A percentile compares a stretch with the other conserved stretches of the same genome.
These are phyloP conservation scores for Thielaviopsis populi DNA, from an alignment of 2,329 filamentous ascomycete species.

Conservation along the genomic window DNA sequence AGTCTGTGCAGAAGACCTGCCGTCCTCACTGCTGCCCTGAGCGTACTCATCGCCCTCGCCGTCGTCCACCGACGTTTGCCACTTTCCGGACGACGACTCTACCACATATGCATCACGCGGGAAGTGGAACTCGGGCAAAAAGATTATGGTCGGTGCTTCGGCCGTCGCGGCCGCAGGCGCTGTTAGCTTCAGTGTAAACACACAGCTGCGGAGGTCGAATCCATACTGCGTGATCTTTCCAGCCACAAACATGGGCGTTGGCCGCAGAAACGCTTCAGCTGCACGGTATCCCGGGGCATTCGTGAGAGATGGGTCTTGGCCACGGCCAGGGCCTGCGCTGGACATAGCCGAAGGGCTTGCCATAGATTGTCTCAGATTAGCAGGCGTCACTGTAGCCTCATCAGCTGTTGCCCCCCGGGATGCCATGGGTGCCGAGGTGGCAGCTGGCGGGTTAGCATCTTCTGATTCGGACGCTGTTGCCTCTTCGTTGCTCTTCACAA, in stretches of 20 bases:
- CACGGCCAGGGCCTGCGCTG: slow-evolving; percentile 20
- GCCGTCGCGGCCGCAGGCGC: slow-evolving; percentile 35
- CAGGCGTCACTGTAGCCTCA: slow-evolving; percentile 50
- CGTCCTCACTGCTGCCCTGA: not conserved
- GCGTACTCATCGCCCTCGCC: slow-evolving; percentile 13
- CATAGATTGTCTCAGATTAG: slow-evolving; percentile 60
- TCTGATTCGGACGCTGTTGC: not conserved
- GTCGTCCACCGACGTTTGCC: slow-evolving; percentile 66
- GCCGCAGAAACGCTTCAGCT: slow-evolving; percentile 83
- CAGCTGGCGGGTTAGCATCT: not conserved
- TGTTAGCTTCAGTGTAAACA: slow-evolving; percentile 57
- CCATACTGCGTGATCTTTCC: slow-evolving; percentile 57
- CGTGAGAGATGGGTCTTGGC: slow-evolving; percentile 40
- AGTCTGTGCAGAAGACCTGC: not conserved
- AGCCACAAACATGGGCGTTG: slow-evolving; percentile 59
- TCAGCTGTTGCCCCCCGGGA: slow-evolving; percentile 24
- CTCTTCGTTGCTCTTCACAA: slow-evolving; percentile 1
- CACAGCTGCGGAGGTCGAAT: slow-evolving; percentile 69
- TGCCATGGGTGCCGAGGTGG: not conserved
- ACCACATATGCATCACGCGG: slow-evolving; percentile 58
- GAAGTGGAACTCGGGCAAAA: slow-evolving; percentile 85
- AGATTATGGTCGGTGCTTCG: slow-evolving; percentile 63
- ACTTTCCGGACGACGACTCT: slow-evolving; percentile 71
- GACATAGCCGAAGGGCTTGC: slow-evolving; percentile 53
- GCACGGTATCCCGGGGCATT: slow-evolving; percentile 64